Evolutionary conservation across 805 yeast species (phyloP).

Genomic region (Lipomyces mesembrius): DNA sequence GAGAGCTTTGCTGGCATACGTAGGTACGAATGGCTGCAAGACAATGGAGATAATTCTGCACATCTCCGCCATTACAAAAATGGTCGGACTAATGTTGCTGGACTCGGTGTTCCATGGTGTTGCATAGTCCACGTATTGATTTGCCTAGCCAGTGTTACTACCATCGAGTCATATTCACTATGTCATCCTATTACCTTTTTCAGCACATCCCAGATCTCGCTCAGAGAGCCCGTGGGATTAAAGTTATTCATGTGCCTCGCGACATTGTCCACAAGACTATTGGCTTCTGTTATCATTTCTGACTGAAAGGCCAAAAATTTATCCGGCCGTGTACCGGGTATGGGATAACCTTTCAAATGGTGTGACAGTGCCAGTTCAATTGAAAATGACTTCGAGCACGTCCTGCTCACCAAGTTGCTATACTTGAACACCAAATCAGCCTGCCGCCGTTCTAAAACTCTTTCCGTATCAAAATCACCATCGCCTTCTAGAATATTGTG

Average conservation of each 20-base stretch:
- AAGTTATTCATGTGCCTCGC: constrained; percentile 43
- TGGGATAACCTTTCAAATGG: constrained; percentile 4
- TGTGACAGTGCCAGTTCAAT: constrained; percentile 11
- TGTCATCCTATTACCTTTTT: background rate
- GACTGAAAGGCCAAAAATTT: constrained; percentile 11
- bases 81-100: constrained; percentile 44
- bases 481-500: constrained; percentile 77
- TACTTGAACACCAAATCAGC: constrained; percentile 73
- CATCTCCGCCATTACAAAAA: constrained; percentile 71
- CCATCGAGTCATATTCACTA: background rate
- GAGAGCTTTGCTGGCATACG: constrained; percentile 58
- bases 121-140: constrained; percentile 65
- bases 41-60: constrained; percentile 69
- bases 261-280: constrained; percentile 7
- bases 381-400: constrained; percentile 72
- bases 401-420: constrained; percentile 77
- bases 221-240: constrained; percentile 61
- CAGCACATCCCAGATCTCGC: constrained; percentile 59
- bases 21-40: constrained; percentile 75
- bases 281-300: constrained; percentile 1
- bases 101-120: constrained; percentile 68
- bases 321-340: constrained; percentile 3
- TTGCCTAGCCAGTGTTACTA: constrained; percentile 49
- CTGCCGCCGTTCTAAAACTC: constrained; percentile 53
- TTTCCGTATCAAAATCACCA: constrained; percentile 72